Conservation (phyloP, 495 filamentous ascomycete species). For the Penicillium roqueforti region DNA sequence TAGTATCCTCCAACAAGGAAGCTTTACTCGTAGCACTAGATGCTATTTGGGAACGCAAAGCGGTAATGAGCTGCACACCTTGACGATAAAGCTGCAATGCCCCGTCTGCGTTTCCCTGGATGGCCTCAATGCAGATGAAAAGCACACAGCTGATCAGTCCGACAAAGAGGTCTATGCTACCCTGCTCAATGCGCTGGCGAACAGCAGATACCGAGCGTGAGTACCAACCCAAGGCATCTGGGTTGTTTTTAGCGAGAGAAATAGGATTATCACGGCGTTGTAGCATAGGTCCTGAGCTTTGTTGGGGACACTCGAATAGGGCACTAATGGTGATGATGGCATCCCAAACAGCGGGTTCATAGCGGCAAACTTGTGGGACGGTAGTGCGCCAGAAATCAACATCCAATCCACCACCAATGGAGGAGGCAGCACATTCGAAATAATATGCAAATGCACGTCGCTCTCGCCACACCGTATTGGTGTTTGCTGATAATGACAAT, state of each 20-base stretch:
- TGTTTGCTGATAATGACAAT: constrained; percentile 24
- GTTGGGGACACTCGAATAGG: constrained; percentile 42
- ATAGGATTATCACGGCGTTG: constrained; percentile 17
- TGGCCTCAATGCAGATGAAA: constrained; percentile 56
- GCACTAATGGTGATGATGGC: constrained; percentile 53
- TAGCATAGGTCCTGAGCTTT: constrained; percentile 10
- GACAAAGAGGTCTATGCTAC: constrained; percentile 28
- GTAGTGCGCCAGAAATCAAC: constrained; percentile 53
- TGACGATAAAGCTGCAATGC: constrained; percentile 35
- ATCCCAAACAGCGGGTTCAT: constrained; percentile 56
- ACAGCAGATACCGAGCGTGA: constrained; percentile 47
- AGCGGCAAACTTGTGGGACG: constrained; percentile 52
- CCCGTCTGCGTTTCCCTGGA: constrained; percentile 37
- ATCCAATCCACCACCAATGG: constrained; percentile 45
- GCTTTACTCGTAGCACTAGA: constrained; percentile 12
- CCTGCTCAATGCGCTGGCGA: constrained; percentile 40
- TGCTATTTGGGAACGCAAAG: constrained; percentile 26
- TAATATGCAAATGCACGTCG: constrained; percentile 42
- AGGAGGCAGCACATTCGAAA: constrained; percentile 28
- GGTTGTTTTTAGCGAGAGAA: constrained; percentile 39
- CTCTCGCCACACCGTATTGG: constrained; percentile 28
- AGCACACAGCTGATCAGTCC: constrained; percentile 52
- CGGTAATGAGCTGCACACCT: constrained; percentile 31
- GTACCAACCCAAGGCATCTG: constrained; percentile 39
- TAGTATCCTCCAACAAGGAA: constrained; percentile 27